Base-by-base conservation (phyloP, 2,329 filamentous ascomycete species). In the Xylogone sp. region DNA sequence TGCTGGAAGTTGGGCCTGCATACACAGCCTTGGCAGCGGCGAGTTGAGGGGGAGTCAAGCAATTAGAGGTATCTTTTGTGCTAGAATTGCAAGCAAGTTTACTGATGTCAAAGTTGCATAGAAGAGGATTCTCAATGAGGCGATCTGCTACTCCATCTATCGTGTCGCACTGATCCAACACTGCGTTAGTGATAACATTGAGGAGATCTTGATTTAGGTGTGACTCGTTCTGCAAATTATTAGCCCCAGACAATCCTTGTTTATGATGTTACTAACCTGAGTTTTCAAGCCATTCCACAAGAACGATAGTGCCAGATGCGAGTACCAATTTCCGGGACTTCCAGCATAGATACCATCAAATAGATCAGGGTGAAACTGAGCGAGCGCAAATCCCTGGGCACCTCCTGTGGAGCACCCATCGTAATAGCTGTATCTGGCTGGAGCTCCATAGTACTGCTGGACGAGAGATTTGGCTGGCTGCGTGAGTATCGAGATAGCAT, bases 271-370 rank as follows among this genome's bases (percentile, higher is more conserved):
- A 71, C 44, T 70, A 19, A 51, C 55, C 55, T 62, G 50, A 18
- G 50, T 48, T 22, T 52, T 47, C 19, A 53, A 3, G 16, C 13
- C 51, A 39, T 50, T 50, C 51, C 51, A 53, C n/a, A 53, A 42
- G 19, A 53, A 53, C 3, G 43, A 47, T 16, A 53, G 39, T 50
- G 45, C 45, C 5, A 53, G 45, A 44, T 53, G 51, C n/a, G 31
- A 47, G 42, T 53, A 53, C 47, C 48, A 53, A 43, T 53, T 71
- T 0, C 68, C 69, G 9, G 69, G 70, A 47, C 57, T 62, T 10
- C 68, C 67, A 3, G 69, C 69, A 43, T 64, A 58, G n/a, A 73
- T 72, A 0, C 70, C 70, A 54, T 71, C 68, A 39, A 73, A 72
- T 1, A 71, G 55, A 0, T 65, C 56, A 1, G 69, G 68, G 53